Conservation (phyloP, 768 basidiomycete genomes). For the Lepiota brunneoincarnata region DNA sequence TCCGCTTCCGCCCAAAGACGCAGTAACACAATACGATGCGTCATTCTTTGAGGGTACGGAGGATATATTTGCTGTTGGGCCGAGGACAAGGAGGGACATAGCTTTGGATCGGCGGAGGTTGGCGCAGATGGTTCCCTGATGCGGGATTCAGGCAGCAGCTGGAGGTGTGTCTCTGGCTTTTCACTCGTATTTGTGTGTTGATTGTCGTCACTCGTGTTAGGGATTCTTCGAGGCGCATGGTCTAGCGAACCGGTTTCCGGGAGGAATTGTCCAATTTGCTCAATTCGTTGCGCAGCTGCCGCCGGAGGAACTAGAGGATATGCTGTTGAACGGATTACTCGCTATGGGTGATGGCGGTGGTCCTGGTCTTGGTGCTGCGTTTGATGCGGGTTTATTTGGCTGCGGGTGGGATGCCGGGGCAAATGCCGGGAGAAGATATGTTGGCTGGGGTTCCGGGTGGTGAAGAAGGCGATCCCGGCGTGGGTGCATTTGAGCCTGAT, state of each 20-base stretch:
- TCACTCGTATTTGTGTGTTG: slow-evolving; percentile 3
- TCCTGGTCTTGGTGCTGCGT: slow-evolving; percentile 21
- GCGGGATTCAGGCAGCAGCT: slow-evolving; percentile 54
- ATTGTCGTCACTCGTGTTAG: slow-evolving; percentile 19
- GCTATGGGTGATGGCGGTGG: slow-evolving; percentile 36
- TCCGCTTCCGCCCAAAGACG: slow-evolving; percentile 73
- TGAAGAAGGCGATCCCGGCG: slow-evolving; percentile 5
- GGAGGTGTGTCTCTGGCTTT: slow-evolving; percentile 31
- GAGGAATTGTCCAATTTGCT: slow-evolving; percentile 63
- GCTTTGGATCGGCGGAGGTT: slow-evolving; percentile 49
- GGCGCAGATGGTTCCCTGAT: slow-evolving; percentile 58
- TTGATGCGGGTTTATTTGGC: slow-evolving; percentile 7
- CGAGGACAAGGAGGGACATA: slow-evolving; percentile 39
- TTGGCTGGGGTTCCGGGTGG: slow-evolving; percentile 16
- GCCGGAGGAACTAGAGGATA: slow-evolving; percentile 56
- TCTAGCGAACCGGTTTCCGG: slow-evolving; percentile 57
- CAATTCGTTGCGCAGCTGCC: slow-evolving; percentile 53
- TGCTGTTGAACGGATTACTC: slow-evolving; percentile 43
- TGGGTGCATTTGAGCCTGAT: slow-evolving; percentile 12
- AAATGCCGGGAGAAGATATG: slow-evolving; percentile 29
- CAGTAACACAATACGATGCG: slow-evolving; percentile 61
- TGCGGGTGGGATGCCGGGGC: slow-evolving; percentile 46
- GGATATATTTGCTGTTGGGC: slow-evolving; percentile 40
- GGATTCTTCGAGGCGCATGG: slow-evolving; percentile 56
- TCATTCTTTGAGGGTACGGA: slow-evolving; percentile 72